Conservation (phyloP, 2,329 filamentous ascomycete species). For the Eutypella sp. region DNA sequence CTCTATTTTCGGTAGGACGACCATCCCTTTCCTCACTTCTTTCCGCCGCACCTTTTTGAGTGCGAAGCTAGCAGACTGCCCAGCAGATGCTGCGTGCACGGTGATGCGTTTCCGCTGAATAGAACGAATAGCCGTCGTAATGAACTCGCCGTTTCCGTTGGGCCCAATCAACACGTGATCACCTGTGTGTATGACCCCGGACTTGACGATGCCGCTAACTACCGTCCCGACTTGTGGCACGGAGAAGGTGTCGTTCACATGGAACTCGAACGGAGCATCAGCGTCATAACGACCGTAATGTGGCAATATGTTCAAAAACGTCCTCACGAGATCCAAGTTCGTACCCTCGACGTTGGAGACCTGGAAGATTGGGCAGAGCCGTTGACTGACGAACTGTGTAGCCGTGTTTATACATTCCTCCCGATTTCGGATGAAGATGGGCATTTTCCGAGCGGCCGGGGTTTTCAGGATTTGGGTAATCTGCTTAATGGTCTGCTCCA, state of each 20-base stretch:
- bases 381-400: slow-evolving; percentile 88
- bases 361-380: slow-evolving; percentile 96
- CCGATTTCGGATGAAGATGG: slow-evolving; percentile 86
- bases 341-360: slow-evolving; percentile 96
- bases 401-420: slow-evolving; percentile 94
- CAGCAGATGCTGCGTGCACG: slow-evolving; percentile 82
- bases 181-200: slow-evolving; percentile 82
- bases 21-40: slow-evolving; percentile 97
- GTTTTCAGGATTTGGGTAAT: slow-evolving; percentile 91
- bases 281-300: slow-evolving; percentile 91
- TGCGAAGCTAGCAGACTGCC: slow-evolving; percentile 89
- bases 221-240: slow-evolving; percentile 97
- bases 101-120: slow-evolving; percentile 92
- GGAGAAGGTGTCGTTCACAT: slow-evolving; percentile 96
- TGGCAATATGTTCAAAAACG: slow-evolving; percentile 90
- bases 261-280: slow-evolving; percentile 85
- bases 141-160: slow-evolving; percentile 86
- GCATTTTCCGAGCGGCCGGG: slow-evolving; percentile 89
- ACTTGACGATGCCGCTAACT: slow-evolving; percentile 88
- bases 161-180: slow-evolving; percentile 86
- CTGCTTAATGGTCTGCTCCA: slow-evolving; percentile 88
- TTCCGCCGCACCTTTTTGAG: slow-evolving; percentile 81
- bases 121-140: slow-evolving; percentile 77
- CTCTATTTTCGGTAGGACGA: slow-evolving; percentile 81
- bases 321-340: slow-evolving; percentile 82